phyloP scores from a whole-genome alignment of 1,284 basidiomycete genomes.

The Hemileia vastatrix region DNA sequence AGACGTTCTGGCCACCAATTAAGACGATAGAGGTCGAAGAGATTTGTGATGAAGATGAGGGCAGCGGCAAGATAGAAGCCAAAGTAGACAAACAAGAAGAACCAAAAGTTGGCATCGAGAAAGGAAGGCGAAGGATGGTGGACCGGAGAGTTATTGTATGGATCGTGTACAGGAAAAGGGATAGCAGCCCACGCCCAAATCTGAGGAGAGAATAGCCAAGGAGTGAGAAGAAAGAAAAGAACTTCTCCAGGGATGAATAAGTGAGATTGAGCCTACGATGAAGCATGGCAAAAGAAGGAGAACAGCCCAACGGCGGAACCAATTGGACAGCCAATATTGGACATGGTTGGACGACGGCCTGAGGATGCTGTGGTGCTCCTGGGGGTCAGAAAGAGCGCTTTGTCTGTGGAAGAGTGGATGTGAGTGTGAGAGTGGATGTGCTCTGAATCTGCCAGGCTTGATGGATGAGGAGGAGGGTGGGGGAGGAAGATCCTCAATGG shows the following conservation, averaged over 20 bases:
- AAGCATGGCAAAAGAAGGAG: constrained; percentile 49
- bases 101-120: constrained; percentile 49
- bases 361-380: constrained; percentile 28
- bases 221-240: background rate
- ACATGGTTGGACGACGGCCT: constrained; percentile 47
- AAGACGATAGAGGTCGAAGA: constrained; percentile 50
- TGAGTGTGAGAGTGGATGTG: background rate
- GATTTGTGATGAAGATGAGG: constrained; percentile 52
- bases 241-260: background rate
- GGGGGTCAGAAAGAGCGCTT: background rate
- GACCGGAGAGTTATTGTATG: constrained; percentile 37
- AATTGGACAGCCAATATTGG: constrained; percentile 48
- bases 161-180: constrained; percentile 51
- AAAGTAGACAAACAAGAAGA: constrained; percentile 48
- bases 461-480: background rate
- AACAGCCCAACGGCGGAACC: constrained; percentile 50
- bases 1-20: constrained; percentile 49
- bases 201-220: constrained; percentile 26
- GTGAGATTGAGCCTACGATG: constrained; percentile 39
- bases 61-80: constrained; percentile 48
- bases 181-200: constrained; percentile 52
- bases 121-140: constrained; percentile 34
- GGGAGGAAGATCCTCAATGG: background rate
- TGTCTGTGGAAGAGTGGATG: too few species aligned
- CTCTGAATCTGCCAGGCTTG: constrained; percentile 1